Percentiles rank a stretch among this genome's conserved stretches.
Evolutionary conservation across 2,329 filamentous ascomycete species (phyloP).

Genomic region (Cercospora beticola): DNA sequence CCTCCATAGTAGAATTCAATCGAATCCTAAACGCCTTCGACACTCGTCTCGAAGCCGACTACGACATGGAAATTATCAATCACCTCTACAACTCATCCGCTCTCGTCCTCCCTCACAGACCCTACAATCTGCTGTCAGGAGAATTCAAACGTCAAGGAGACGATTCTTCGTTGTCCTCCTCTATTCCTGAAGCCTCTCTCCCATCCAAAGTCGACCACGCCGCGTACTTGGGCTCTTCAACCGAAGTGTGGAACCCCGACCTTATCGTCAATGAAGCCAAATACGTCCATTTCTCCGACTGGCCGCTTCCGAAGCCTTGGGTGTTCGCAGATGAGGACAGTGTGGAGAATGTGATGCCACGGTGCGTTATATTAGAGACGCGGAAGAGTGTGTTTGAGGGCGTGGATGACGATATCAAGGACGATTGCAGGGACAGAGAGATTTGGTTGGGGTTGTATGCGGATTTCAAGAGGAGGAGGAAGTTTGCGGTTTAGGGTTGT

Average conservation of each 20-base stretch:
- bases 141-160: constrained; percentile 59
- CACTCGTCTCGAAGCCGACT: constrained; percentile 42
- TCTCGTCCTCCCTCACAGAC: constrained; percentile 63
- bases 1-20: constrained; percentile 42
- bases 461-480: constrained; percentile 7
- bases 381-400: not conserved
- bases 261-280: constrained; percentile 60
- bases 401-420: not conserved
- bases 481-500: constrained; percentile 3
- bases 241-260: constrained; percentile 61
- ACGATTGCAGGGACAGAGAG: constrained; percentile 6
- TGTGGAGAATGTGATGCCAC: not conserved
- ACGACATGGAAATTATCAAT: constrained; percentile 70
- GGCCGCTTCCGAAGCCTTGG: constrained; percentile 66
- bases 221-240: constrained; percentile 49
- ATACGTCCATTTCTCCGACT: constrained; percentile 69
- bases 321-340: constrained; percentile 34
- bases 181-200: not conserved
- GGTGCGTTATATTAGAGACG: not conserved
- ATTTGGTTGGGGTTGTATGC: constrained; percentile 11
- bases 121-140: constrained; percentile 60
- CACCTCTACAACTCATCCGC: constrained; percentile 59
- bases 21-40: constrained; percentile 46
- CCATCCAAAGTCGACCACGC: constrained; percentile 40
- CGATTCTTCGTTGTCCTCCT: not conserved